Evolutionary conservation across 2,329 filamentous ascomycete species (phyloP).

Genomic region (Berkeleyomyces basicola): DNA sequence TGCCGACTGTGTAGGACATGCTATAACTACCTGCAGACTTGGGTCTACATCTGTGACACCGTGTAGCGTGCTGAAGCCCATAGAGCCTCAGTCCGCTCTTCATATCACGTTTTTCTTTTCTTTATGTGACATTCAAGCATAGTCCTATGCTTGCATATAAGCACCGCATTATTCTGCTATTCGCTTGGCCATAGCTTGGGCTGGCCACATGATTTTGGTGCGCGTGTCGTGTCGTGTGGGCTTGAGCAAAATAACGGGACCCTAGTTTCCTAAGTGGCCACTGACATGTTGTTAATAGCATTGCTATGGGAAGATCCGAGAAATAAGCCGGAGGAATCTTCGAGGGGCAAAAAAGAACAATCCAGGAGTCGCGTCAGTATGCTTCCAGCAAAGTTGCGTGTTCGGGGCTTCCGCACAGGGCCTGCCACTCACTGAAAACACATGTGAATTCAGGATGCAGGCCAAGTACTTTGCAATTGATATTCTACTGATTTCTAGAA

Average conservation of each 20-base stretch:
- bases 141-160: not conserved
- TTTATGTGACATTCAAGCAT: not conserved
- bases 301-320: slow-evolving; percentile 2
- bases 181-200: not conserved
- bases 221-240: not conserved
- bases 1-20: no score
- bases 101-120: not conserved
- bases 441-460: no score
- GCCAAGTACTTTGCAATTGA: no score
- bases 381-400: no score
- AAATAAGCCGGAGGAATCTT: slow-evolving; percentile 6
- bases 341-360: not conserved
- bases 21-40: no score
- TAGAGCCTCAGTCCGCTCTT: not conserved
- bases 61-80: not conserved
- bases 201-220: no score
- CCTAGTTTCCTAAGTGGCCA: not conserved
- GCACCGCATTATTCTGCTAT: not conserved
- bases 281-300: not conserved
- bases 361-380: not conserved
- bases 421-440: no score
- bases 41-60: not conserved
- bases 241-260: not conserved
- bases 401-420: no score
- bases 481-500: no score